Evolutionary conservation across 495 filamentous ascomycete species (phyloP).

Genomic region (Neurospora sp.): DNA sequence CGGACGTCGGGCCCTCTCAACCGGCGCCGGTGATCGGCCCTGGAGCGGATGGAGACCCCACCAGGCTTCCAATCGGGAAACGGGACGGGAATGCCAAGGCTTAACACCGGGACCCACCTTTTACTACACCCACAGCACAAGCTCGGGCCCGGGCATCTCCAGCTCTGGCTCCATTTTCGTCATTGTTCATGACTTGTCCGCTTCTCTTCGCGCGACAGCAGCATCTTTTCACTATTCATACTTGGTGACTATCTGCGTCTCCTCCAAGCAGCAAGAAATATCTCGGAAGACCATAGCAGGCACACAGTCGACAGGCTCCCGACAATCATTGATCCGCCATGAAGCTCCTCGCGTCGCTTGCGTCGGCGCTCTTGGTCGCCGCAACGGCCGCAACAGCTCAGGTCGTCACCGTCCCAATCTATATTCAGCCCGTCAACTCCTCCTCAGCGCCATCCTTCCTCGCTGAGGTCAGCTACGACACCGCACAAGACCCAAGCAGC

Average conservation of each 20-base stretch:
- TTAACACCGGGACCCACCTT: background rate
- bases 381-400: constrained; percentile 11
- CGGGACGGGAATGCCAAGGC: background rate
- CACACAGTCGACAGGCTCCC: background rate
- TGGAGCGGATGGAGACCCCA: background rate
- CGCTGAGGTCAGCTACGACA: constrained; percentile 38
- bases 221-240: background rate
- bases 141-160: background rate
- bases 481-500: constrained; percentile 4
- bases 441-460: constrained; percentile 28
- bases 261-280: background rate
- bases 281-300: background rate
- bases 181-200: background rate
- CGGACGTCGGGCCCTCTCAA: background rate
- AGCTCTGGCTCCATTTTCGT: background rate
- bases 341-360: constrained; percentile 1
- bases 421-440: constrained; percentile 33
- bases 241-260: background rate
- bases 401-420: constrained; percentile 28
- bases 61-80: background rate
- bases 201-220: background rate
- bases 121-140: background rate
- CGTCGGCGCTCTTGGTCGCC: constrained; percentile 22
- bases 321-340: background rate
- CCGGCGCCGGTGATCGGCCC: background rate